phyloP scores from a whole-genome alignment of 306 rosid genomes.

The Medicago lupulina region DNA sequence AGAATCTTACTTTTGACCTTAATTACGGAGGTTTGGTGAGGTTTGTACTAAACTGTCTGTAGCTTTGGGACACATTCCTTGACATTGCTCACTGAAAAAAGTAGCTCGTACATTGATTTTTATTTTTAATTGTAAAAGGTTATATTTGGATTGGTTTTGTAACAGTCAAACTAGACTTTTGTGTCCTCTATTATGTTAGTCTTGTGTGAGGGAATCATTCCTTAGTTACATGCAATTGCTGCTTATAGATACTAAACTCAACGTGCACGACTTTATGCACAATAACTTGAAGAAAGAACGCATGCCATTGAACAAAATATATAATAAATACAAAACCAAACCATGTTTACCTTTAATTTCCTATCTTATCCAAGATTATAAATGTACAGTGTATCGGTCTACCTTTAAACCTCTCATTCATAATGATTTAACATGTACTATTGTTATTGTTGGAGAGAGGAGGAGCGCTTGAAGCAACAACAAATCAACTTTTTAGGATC shows the following conservation, averaged over 20 bases:
- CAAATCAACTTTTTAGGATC: no score
- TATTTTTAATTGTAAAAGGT: background rate
- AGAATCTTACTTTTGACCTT: conserved; percentile 36
- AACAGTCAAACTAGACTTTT: no score
- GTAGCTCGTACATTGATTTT: conserved; percentile 16
- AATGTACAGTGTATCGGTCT: background rate
- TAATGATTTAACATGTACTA: background rate
- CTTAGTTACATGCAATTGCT: conserved; percentile 1
- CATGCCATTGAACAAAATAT: background rate
- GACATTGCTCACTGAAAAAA: conserved; percentile 10
- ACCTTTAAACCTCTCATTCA: background rate
- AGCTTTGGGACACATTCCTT: background rate
- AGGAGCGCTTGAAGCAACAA: no score
- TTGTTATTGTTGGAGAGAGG: no score
- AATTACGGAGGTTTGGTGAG: conserved; percentile 24
- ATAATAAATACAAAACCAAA: background rate
- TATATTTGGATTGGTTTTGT: background rate
- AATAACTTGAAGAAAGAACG: conserved; percentile 14
- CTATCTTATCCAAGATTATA: background rate
- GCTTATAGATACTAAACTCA: background rate
- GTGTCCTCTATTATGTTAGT: background rate
- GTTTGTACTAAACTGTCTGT: conserved; percentile 15
- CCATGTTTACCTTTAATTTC: background rate
- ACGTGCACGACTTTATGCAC: conserved; percentile 5
- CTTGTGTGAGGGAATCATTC: conserved; percentile 16